Base-by-base conservation (phyloP, 1,284 basidiomycete genomes). In the Fomitopsis betulina region DNA sequence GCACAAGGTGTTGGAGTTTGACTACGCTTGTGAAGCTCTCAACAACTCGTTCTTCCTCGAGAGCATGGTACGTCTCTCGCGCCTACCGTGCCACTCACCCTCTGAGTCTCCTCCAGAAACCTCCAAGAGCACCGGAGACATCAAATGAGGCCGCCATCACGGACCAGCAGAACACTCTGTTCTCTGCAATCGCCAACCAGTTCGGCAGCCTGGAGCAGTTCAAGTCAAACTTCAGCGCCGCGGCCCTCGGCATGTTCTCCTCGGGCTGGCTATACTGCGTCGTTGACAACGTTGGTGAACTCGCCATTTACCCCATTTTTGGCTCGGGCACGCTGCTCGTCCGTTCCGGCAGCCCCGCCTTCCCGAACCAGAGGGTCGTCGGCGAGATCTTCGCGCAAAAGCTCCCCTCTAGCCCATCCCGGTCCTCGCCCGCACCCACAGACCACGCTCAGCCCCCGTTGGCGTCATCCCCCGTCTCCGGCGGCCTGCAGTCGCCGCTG, bases 1-100 rank as follows among this genome's bases (percentile, higher is more conserved):
- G 42, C 77, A 81, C 38, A 76, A 85, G 60, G 81, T 86, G 3
- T 76, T 96, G 51, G 86, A 87, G 38, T 98, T 96, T 77, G 97
- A 94, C 76, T 94, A 96, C 68, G 94, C 95, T 2, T 91, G 90
- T 62, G 84, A 94, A 55, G 93, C 96, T 12, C 78, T 98, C 62
- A 99, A 99, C 78, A 98, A 98, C 73, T 88, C 87, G 67, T 99
- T 94, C 81, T 99, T 98, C 81, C 82, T 99, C 30, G 84, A 91
- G 93, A 96, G 72, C 60, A 92, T 83, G 53, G 33, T 23, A 42
- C 53, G 55, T 35, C 40, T 35, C 58, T 53, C 37, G 25, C 38
- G 53, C 42, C 49, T 27, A 12, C 13, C 53, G 25, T 45, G 42
- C 37, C 32, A 42, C 55, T 52, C 19, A 23, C 25, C 37, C 21